Base-by-base conservation (phyloP, 768 basidiomycete species). In the Naematelia aurantialba region DNA sequence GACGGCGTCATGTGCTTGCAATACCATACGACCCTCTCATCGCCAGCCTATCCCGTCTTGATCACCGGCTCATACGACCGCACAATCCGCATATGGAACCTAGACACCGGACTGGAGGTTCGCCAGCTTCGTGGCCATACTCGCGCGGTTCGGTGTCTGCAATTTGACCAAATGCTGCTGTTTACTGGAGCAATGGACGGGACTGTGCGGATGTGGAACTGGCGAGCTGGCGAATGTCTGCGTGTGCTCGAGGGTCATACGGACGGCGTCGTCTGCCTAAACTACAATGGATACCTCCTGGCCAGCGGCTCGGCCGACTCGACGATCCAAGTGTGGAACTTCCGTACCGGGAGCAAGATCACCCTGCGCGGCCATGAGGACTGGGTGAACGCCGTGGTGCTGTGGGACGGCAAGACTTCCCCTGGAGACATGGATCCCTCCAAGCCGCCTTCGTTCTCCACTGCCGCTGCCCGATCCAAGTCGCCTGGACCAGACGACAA, bases 51-150 rank as follows among this genome's bases (percentile, higher is more conserved):
- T 62, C 92, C 94, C 4, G 85, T 99, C 62, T 86, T 99, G 55
- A 92, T 99, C 81, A 94, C 96, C 1, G 96, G 96, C 25, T 96
- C 92, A 1, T 98, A 96, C 78, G 96, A 99, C 72, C 86, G 89
- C 67, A 96, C 91, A 2, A 85, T 87, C 3, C 85, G 93, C 19
- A 86, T 99, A 4, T 99, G 96, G 96, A 96, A 98, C 73, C 83
- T 98, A 52, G 93, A 97, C 78, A 89, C 88, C 0, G 94, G 92
- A 19, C 80, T 83, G 51, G 87, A 89, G 73, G 81, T 97, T 27
- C 87, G 85, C 54, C 87, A 87, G 69, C 82, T 99, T 49, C 84
- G 83, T 42, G 96, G 96, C 13, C 96, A 99, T 71, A 89, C 89
- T 2, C 83, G 93, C 22, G 91, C 88, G n/a, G 85, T 99, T 24